A percentile compares a stretch with the other conserved stretches of the same genome.
phyloP scores from a whole-genome alignment of 2,329 filamentous ascomycete genomes.

The Exophiala alcalophila region DNA sequence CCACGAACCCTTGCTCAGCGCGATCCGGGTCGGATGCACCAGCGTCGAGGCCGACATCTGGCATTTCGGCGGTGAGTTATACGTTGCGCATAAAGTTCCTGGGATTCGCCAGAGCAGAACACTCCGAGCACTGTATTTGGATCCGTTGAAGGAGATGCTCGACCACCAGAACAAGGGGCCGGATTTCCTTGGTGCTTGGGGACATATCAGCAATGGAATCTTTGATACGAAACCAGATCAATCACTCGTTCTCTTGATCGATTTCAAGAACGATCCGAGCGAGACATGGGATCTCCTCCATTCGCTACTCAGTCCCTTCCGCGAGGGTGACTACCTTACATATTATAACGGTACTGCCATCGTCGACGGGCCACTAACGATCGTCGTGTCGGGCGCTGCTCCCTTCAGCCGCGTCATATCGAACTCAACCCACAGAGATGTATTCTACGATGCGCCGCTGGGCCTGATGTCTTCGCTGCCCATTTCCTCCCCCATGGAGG shows the following conservation, averaged over 20 bases:
- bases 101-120: slow-evolving; percentile 48
- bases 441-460: slow-evolving; percentile 56
- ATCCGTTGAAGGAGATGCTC: slow-evolving; percentile 50
- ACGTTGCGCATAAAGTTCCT: slow-evolving; percentile 53
- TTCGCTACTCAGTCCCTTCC: slow-evolving; percentile 45
- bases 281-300: slow-evolving; percentile 38
- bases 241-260: slow-evolving; percentile 52
- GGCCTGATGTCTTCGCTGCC: slow-evolving; percentile 34
- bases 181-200: slow-evolving; percentile 32
- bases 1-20: slow-evolving; percentile 51
- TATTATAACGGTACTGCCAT: slow-evolving; percentile 47
- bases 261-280: slow-evolving; percentile 46
- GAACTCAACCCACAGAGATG: slow-evolving; percentile 50
- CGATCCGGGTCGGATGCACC: slow-evolving; percentile 53
- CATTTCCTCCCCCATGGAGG: not conserved
- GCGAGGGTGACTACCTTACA: slow-evolving; percentile 49
- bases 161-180: slow-evolving; percentile 47
- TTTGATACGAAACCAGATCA: slow-evolving; percentile 50
- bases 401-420: slow-evolving; percentile 46
- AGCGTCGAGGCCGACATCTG: slow-evolving; percentile 58
- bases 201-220: slow-evolving; percentile 42
- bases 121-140: slow-evolving; percentile 51
- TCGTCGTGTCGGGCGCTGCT: slow-evolving; percentile 54
- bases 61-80: slow-evolving; percentile 46
- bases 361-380: slow-evolving; percentile 45